phyloP scores from a whole-genome alignment of 768 basidiomycete species.

The Inosperma sp. region DNA sequence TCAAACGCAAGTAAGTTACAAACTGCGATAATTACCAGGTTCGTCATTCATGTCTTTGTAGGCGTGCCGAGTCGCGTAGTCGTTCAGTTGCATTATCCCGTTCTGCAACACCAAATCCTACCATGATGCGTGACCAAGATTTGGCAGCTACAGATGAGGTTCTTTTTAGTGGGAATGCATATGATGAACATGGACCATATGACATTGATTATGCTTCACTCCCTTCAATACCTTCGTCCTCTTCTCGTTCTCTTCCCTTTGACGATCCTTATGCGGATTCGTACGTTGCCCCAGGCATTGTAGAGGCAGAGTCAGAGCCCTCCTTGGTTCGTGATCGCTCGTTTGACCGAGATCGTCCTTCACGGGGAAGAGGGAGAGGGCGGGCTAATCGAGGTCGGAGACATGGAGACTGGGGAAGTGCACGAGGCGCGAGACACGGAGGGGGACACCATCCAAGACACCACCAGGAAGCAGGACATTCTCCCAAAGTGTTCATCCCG shows the following conservation, averaged over 20 bases:
- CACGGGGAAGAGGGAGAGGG: slow-evolving; percentile 13
- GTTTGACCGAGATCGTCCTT: slow-evolving; percentile 2
- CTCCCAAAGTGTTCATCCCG: too few species aligned
- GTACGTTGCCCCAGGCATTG: slow-evolving; percentile 24
- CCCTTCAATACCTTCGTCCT: slow-evolving; percentile 34
- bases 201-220: slow-evolving; percentile 55
- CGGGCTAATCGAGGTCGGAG: slow-evolving; percentile 31
- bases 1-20: slow-evolving; percentile 53
- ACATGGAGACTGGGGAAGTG: slow-evolving; percentile 25
- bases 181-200: slow-evolving; percentile 63
- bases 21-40: neutral
- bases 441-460: slow-evolving; percentile 35
- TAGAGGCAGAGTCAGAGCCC: slow-evolving; percentile 11
- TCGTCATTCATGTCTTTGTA: slow-evolving; percentile 20
- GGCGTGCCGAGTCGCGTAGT: slow-evolving; percentile 50
- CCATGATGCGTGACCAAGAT: slow-evolving; percentile 53
- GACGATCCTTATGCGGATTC: slow-evolving; percentile 72
- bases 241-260: slow-evolving; percentile 67
- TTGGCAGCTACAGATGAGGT: slow-evolving; percentile 34
- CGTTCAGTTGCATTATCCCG: slow-evolving; percentile 51
- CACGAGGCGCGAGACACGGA: slow-evolving; percentile 37
- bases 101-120: slow-evolving; percentile 49
- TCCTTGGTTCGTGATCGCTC: neutral
- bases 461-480: too few species aligned
- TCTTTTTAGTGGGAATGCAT: slow-evolving; percentile 53